Evolutionary conservation across 2,329 filamentous ascomycete species (phyloP), one percentile per base, ranked within the genome.

Genomic region (Fusarium lyarnte): DNA sequence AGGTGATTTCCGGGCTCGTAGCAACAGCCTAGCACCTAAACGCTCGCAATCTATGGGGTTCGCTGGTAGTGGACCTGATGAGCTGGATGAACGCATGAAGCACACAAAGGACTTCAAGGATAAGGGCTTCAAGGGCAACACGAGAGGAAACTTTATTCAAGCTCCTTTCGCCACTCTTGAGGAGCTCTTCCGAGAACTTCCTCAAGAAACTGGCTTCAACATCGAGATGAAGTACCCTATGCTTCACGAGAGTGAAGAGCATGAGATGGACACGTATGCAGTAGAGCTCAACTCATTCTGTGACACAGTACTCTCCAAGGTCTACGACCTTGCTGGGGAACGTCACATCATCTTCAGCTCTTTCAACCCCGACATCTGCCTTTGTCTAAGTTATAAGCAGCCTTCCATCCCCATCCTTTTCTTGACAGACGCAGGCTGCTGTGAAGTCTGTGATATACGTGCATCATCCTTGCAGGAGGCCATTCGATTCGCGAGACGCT

Each of bases 141-240:
- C 91, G 9, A 92, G 96, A 8, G 96, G 95, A 58, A 94, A 94
- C 79, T 97, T 97, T 77, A 98, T 99, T 77, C 95, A 98, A 80
- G 94, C 93, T 1, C 94, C 95, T 0, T 99, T 99, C 83, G 95
- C 95, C 12, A 99, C 96, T 0, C 86, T 99, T 8, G 94, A 98
- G 81, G 94, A 98, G 70, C 91, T 98, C 80, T 98, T 99, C 84
- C 89, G 89, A 77, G 92, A 95, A 78, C 85, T 99, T 1, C 94
- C 94, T 0, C 88, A 92, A 70, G 87, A 89, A 19, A 93, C 97
- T 27, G 95, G 96, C 19, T 99, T 99, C 87, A 98, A 99, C 82
- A 97, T 99, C 75, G 96, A 99, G 85, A 93, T 99, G 88, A 98
- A 99, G 83, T 99, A 99, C 80, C 96, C 96, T 9, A 98, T 98